Percentiles rank a stretch among this genome's conserved stretches.
Evolutionary conservation across 345 rosid species (phyloP).

Genomic region (Eucalyptus marginata): DNA sequence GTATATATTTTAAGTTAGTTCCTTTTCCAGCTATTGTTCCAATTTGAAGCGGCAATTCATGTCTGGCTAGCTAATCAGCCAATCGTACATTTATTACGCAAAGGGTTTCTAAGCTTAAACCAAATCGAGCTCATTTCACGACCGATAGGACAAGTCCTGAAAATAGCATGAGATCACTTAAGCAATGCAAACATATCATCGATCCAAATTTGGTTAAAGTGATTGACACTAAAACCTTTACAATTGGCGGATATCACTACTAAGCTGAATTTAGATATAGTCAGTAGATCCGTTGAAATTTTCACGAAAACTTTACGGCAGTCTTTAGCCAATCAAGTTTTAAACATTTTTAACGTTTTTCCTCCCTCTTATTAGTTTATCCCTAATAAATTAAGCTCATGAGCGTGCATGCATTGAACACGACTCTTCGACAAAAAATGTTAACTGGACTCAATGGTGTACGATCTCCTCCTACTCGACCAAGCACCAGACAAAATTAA

Average conservation of each 20-base stretch:
- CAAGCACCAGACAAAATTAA: not conserved
- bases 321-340: not conserved
- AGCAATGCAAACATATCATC: not conserved
- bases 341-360: not conserved
- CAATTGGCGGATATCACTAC: not conserved
- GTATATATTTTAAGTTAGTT: not conserved
- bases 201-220: not conserved
- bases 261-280: not conserved
- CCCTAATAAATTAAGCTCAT: not conserved
- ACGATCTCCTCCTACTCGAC: not conserved
- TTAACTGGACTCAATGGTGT: not conserved
- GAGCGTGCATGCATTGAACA: fast-evolving
- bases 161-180: not conserved
- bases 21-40: not conserved
- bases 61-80: not conserved
- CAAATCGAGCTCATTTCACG: not conserved
- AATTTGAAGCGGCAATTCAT: not conserved
- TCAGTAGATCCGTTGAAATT: not conserved
- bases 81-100: not conserved
- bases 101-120: not conserved
- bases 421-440: not conserved
- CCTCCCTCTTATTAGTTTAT: not conserved
- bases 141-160: not conserved
- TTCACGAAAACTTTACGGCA: not conserved
- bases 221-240: not conserved